A percentile compares a stretch with the other conserved stretches of the same genome.
These are phyloP conservation scores for Clonostachys rosea DNA, from an alignment of 2,329 filamentous ascomycete genomes.

Conservation along the genomic window DNA sequence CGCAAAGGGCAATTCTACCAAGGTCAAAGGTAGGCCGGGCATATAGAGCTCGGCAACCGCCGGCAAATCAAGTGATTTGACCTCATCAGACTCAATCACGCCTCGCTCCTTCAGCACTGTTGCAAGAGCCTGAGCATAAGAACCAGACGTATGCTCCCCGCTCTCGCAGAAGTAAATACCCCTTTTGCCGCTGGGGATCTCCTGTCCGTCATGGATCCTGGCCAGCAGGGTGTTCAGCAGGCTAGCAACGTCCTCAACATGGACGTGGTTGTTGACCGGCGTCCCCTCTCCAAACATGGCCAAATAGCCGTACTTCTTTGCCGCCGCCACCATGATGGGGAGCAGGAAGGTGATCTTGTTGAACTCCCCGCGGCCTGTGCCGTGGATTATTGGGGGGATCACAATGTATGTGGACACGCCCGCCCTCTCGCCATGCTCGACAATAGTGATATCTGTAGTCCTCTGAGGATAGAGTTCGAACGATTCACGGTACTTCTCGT, in stretches of 20 bases:
- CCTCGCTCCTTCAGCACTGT: too few relatives aligned
- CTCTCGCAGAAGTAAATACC: too few relatives aligned
- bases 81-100: too few relatives aligned
- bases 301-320: slow-evolving; percentile 12
- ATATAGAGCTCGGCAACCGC: too few relatives aligned
- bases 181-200: too few relatives aligned
- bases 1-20: too few relatives aligned
- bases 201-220: too few relatives aligned
- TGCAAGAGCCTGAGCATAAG: too few relatives aligned
- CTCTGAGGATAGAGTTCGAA: slow-evolving; percentile 32
- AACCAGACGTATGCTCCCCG: too few relatives aligned
- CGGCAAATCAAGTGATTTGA: too few relatives aligned
- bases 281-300: slow-evolving; percentile 24
- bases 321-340: slow-evolving; percentile 19
- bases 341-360: slow-evolving; percentile 31
- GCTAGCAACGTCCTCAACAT: slow-evolving; percentile 33
- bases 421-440: slow-evolving; percentile 27
- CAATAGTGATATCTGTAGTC: slow-evolving; percentile 33
- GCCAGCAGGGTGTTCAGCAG: slow-evolving; percentile 31
- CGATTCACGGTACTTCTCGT: slow-evolving; percentile 27
- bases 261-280: slow-evolving; percentile 33
- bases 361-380: slow-evolving; percentile 33
- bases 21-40: too few relatives aligned
- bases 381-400: slow-evolving; percentile 41
- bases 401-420: slow-evolving; percentile 38